A percentile compares a stretch with the other conserved stretches of the same genome.
Conservation (phyloP, 441 rosid species). For the Pelargonium australe region DNA sequence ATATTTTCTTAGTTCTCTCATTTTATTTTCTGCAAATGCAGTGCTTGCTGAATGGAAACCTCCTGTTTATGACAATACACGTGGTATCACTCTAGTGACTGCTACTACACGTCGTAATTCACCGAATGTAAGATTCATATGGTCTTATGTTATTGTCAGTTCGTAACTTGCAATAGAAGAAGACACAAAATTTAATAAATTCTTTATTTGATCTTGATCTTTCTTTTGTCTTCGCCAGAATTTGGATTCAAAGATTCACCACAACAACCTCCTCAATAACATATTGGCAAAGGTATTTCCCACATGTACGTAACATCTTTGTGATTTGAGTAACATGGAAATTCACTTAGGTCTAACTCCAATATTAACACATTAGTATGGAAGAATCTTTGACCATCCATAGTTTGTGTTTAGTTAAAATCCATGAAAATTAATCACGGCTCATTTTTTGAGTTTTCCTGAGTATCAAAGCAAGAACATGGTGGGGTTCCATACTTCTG, state of each 20-base stretch:
- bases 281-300: slow-evolving; percentile 75
- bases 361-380: no score
- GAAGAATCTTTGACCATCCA: background rate
- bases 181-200: no score
- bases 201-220: slow-evolving; percentile 7
- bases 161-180: no score
- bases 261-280: slow-evolving; percentile 87
- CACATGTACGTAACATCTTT: background rate
- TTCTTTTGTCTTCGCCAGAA: slow-evolving; percentile 35
- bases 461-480: background rate
- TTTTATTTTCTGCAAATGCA: slow-evolving; percentile 28
- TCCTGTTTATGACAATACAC: slow-evolving; percentile 77
- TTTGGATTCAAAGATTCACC: slow-evolving; percentile 91
- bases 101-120: slow-evolving; percentile 91
- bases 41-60: slow-evolving; percentile 94
- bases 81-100: slow-evolving; percentile 65
- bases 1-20: slow-evolving; percentile 1
- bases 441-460: background rate
- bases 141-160: slow-evolving; percentile 1
- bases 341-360: background rate
- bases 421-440: no score
- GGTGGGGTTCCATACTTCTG: no score
- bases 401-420: background rate
- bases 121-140: slow-evolving; percentile 51
- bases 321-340: background rate